Evolutionary conservation across 129 eudicot species (phyloP).

Genomic region (Saussurea involucrata): DNA sequence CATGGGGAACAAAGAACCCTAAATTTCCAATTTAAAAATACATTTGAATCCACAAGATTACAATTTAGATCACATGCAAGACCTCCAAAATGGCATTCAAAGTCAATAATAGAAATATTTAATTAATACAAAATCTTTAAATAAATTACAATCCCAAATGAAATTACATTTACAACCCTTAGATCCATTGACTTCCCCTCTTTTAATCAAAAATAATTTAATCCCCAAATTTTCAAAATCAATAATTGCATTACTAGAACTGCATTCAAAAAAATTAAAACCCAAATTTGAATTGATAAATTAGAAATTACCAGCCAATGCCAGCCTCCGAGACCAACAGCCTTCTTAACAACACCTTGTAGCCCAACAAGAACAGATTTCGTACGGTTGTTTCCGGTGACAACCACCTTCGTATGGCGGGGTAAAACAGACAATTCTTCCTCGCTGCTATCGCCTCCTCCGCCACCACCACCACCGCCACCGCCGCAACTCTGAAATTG

Average conservation of each 20-base stretch:
- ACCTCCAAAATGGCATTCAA: conserved; percentile 9
- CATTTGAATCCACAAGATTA: conserved; percentile 19
- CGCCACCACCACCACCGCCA: conserved; percentile 47
- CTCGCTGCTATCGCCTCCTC: conserved; percentile 64
- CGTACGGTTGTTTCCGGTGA: conserved; percentile 86
- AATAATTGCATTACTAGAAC: conserved; percentile 12
- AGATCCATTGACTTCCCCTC: conserved; percentile 23
- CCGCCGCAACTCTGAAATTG: conserved; percentile 61
- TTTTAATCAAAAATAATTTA: neutral
- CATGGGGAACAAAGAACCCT: conserved; percentile 19
- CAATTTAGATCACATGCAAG: conserved; percentile 29
- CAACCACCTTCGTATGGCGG: conserved; percentile 82
- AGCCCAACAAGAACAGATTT: conserved; percentile 87
- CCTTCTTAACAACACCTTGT: conserved; percentile 88
- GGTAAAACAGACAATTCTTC: conserved; percentile 85
- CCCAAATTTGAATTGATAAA: neutral
- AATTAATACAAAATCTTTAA: neutral
- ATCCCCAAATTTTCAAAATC: conserved; percentile 2
- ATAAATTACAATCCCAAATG: neutral
- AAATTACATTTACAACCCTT: neutral
- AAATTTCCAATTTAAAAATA: conserved; percentile 15
- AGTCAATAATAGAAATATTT: conserved; percentile 17
- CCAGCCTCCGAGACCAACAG: conserved; percentile 98
- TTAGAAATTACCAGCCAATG: conserved; percentile 83
- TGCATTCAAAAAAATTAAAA: neutral